Conservation (phyloP, 768 basidiomycete genomes). For the Epithele typhae region DNA sequence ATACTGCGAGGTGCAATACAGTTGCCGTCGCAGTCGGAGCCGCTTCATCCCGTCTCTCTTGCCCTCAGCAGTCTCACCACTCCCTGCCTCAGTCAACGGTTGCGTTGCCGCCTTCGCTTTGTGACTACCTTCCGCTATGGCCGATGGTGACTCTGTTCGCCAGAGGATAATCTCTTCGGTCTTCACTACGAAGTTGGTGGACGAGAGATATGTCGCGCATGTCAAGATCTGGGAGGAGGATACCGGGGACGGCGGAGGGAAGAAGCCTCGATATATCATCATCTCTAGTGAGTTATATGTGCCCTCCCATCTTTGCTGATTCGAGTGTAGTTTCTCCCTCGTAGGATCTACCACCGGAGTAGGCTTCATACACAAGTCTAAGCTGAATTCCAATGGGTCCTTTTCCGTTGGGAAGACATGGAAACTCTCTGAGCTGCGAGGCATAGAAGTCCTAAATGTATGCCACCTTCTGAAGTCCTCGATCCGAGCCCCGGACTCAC, state of each 20-base stretch:
- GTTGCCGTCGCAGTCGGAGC: too few species aligned
- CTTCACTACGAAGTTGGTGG: conserved; percentile 67
- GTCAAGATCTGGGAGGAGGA: conserved; percentile 93
- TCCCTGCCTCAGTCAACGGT: too few species aligned
- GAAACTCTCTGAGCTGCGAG: conserved; percentile 78
- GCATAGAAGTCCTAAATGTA: conserved; percentile 73
- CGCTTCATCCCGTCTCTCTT: too few species aligned
- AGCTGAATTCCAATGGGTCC: conserved; percentile 88
- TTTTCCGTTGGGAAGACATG: conserved; percentile 99
- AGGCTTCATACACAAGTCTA: conserved; percentile 92
- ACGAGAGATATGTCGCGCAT: conserved; percentile 83
- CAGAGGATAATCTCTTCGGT: conserved; percentile 79
- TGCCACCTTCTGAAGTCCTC: conserved; percentile 23
- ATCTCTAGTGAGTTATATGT: conserved; percentile 68
- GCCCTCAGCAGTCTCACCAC: too few species aligned
- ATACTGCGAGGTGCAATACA: too few species aligned
- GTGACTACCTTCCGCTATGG: background rate
- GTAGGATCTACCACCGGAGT: conserved; percentile 52
- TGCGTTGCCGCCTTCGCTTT: too few species aligned
- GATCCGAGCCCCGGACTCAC: conserved; percentile 5
- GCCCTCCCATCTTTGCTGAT: too few species aligned
- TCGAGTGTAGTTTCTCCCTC: too few species aligned
- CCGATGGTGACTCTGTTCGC: conserved; percentile 46
- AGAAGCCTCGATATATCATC: conserved; percentile 88
- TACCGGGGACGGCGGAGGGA: conserved; percentile 57